Conservation (phyloP, 2,329 filamentous ascomycete genomes). For the Fusarium sp. region DNA sequence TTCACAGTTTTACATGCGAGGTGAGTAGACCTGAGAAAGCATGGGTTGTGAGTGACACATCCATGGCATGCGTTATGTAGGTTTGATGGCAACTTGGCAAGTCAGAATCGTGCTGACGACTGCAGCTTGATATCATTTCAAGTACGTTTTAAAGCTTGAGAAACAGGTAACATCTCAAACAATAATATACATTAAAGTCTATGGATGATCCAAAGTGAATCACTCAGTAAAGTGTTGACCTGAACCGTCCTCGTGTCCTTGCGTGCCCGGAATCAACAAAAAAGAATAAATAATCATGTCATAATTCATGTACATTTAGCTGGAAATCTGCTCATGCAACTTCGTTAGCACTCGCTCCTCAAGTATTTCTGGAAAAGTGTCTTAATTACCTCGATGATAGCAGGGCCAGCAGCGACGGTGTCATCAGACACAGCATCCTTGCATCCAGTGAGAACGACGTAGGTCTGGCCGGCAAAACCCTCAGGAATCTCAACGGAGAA, state of each 20-base stretch:
- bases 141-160: neutral
- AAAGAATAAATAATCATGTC: neutral
- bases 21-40: neutral
- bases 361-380: neutral
- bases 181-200: neutral
- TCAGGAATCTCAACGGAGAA: conserved; percentile 42
- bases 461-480: conserved; percentile 54
- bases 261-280: neutral
- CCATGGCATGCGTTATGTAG: neutral
- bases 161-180: neutral
- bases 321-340: conserved; percentile 9
- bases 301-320: neutral
- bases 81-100: neutral
- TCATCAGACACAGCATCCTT: conserved; percentile 50
- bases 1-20: neutral
- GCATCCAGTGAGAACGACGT: conserved; percentile 53
- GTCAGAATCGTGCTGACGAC: neutral
- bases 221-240: neutral
- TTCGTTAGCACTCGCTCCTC: neutral
- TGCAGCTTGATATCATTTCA: neutral
- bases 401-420: conserved; percentile 54
- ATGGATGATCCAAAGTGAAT: neutral
- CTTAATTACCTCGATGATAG: conserved; percentile 45
- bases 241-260: neutral
- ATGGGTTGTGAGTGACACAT: neutral